Conservation (phyloP, 2,329 filamentous ascomycete species). For the Ophiostoma triangulosporum region DNA sequence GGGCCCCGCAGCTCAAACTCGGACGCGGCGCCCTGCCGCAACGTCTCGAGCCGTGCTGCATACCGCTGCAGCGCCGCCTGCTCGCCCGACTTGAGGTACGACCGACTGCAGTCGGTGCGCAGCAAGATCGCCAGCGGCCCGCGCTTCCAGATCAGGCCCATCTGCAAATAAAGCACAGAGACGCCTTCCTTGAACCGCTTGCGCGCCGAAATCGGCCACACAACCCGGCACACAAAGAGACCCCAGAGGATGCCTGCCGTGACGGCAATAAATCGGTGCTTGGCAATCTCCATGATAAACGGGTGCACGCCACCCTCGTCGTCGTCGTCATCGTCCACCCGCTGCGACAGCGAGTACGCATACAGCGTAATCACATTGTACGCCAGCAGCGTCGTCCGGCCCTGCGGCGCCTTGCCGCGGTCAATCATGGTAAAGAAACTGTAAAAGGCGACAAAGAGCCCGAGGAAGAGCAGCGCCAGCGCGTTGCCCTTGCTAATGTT, state of each 20-base stretch:
- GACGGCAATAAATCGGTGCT: constrained; percentile 78
- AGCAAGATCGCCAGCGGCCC: constrained; percentile 69
- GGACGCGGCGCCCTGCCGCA: constrained; percentile 58
- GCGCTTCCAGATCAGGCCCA: constrained; percentile 92
- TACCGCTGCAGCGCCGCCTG: constrained; percentile 80
- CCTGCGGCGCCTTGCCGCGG: constrained; percentile 73
- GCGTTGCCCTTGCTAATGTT: constrained; percentile 60
- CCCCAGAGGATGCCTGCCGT: constrained; percentile 84
- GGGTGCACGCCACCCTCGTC: constrained; percentile 79
- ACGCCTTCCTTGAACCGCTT: constrained; percentile 80
- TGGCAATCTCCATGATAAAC: constrained; percentile 73
- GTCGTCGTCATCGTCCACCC: constrained; percentile 68
- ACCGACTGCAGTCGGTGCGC: constrained; percentile 40
- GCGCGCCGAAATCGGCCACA: constrained; percentile 89
- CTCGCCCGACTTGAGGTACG: constrained; percentile 80
- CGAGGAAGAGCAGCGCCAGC: constrained; percentile 62
- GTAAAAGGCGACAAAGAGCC: constrained; percentile 66
- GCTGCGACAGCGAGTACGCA: constrained; percentile 75
- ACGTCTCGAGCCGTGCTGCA: constrained; percentile 55
- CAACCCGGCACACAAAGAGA: constrained; percentile 71
- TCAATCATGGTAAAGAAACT: constrained; percentile 87
- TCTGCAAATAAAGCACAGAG: constrained; percentile 81
- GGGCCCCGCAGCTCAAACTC: constrained; percentile 84
- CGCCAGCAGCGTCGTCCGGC: constrained; percentile 83
- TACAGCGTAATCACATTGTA: constrained; percentile 95